Conservation (phyloP, 2,329 filamentous ascomycete species). For the Neopestalotiopsis clavispora region DNA sequence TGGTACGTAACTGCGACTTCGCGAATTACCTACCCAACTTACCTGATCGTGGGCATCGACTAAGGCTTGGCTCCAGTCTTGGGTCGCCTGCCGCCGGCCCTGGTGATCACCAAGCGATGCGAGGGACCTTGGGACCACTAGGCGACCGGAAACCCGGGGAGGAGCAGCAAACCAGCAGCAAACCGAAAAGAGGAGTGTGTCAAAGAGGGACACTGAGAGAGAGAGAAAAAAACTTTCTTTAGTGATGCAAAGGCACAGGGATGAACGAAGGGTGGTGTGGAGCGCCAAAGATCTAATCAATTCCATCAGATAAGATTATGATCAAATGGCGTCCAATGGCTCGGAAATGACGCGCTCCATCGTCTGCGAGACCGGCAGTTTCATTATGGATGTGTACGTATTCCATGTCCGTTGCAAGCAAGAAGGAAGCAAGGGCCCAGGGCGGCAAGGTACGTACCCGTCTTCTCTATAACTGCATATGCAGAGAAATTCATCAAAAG, state of each 20-base stretch:
- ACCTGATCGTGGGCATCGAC: neutral
- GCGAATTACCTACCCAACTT: neutral
- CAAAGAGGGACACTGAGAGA: neutral
- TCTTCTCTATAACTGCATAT: neutral
- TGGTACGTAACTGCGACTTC: neutral
- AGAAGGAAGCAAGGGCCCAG: neutral
- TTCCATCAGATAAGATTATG: constrained; percentile 24
- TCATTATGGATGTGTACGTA: neutral
- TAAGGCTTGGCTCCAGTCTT: constrained; percentile 6
- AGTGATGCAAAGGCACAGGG: constrained; percentile 11
- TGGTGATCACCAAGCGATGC: neutral
- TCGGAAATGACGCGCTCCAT: constrained; percentile 9
- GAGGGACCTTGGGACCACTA: neutral
- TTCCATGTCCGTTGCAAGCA: neutral
- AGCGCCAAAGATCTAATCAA: constrained; percentile 20
- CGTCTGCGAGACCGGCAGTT: constrained; percentile 7
- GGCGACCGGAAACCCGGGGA: neutral
- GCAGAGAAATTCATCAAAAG: neutral
- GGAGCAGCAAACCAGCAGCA: neutral
- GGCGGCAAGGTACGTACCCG: neutral
- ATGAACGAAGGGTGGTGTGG: constrained; percentile 8
- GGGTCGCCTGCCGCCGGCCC: neutral
- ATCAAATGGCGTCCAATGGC: neutral
- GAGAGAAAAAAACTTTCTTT: neutral
- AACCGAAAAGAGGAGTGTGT: neutral